Conservation (phyloP, 768 basidiomycete species). For the Tulasnella sp. region DNA sequence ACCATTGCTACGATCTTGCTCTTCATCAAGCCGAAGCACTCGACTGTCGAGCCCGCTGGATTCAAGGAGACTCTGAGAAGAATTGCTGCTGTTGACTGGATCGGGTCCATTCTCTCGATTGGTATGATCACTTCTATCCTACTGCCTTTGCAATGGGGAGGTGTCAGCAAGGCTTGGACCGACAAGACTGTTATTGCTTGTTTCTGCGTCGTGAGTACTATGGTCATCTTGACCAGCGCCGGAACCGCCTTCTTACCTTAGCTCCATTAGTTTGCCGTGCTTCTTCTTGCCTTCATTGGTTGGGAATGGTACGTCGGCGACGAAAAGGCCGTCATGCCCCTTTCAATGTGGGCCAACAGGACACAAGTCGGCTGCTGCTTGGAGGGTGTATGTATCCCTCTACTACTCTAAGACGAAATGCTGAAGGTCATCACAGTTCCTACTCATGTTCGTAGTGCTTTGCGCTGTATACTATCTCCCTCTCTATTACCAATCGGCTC, state of each 20-base stretch:
- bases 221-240: neutral
- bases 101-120: slow-evolving; percentile 21
- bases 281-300: slow-evolving; percentile 23
- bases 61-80: neutral
- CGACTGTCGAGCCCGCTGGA: neutral
- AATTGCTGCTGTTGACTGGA: slow-evolving; percentile 26
- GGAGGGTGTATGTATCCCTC: slow-evolving; percentile 31
- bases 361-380: slow-evolving; percentile 41
- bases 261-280: slow-evolving; percentile 3
- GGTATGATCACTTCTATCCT: slow-evolving; percentile 37
- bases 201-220: slow-evolving; percentile 32
- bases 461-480: slow-evolving; percentile 36
- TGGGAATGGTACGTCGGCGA: slow-evolving; percentile 46
- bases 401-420: neutral
- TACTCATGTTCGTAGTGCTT: slow-evolving; percentile 19
- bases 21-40: slow-evolving; percentile 35
- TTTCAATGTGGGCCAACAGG: slow-evolving; percentile 43
- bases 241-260: neutral
- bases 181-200: slow-evolving; percentile 45
- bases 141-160: slow-evolving; percentile 55
- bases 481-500: slow-evolving; percentile 36
- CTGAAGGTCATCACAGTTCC: slow-evolving; percentile 1
- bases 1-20: slow-evolving; percentile 37
- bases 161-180: slow-evolving; percentile 52
- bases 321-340: slow-evolving; percentile 44